phyloP scores from a whole-genome alignment of 176 grass and related monocot genomes.

The Saccharum spontaneum region DNA sequence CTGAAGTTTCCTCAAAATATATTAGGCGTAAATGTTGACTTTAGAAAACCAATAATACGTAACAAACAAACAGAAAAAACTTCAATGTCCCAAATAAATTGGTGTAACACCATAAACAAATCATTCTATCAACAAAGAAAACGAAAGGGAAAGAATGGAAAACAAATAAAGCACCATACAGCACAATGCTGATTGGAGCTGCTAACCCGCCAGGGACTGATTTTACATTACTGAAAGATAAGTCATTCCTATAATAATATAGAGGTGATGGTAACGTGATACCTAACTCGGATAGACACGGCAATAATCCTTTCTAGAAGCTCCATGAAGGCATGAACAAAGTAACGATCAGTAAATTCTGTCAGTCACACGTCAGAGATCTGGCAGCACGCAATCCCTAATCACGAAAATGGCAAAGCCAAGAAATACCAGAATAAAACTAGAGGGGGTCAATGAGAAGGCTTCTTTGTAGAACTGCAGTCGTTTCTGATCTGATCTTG shows the following conservation, averaged over 20 bases:
- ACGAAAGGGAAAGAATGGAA: conserved; percentile 11
- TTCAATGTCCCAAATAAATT: conserved; percentile 18
- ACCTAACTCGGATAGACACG: conserved; percentile 24
- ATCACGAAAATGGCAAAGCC: neutral
- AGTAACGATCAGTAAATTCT: conserved; percentile 3
- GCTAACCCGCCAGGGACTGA: conserved; percentile 14
- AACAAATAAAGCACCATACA: neutral
- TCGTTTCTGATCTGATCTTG: conserved; percentile 3
- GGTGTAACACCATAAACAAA: neutral
- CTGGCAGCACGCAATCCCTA: conserved; percentile 16
- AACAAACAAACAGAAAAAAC: neutral
- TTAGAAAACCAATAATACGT: neutral
- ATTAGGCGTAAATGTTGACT: conserved; percentile 11
- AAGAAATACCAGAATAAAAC: conserved; percentile 22
- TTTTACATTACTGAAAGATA: conserved; percentile 18
- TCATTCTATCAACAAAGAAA: neutral
- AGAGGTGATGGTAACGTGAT: conserved; percentile 24
- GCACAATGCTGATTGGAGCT: neutral
- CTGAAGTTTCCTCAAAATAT: neutral
- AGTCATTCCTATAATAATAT: conserved; percentile 35
- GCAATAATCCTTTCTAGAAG: conserved; percentile 26
- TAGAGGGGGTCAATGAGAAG: neutral
- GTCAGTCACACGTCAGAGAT: conserved; percentile 32
- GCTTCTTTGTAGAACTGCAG: neutral
- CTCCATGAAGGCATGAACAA: neutral